Evolutionary conservation across 1,284 basidiomycete genomes (phyloP).

Genomic region (Rhodotorula sp.): DNA sequence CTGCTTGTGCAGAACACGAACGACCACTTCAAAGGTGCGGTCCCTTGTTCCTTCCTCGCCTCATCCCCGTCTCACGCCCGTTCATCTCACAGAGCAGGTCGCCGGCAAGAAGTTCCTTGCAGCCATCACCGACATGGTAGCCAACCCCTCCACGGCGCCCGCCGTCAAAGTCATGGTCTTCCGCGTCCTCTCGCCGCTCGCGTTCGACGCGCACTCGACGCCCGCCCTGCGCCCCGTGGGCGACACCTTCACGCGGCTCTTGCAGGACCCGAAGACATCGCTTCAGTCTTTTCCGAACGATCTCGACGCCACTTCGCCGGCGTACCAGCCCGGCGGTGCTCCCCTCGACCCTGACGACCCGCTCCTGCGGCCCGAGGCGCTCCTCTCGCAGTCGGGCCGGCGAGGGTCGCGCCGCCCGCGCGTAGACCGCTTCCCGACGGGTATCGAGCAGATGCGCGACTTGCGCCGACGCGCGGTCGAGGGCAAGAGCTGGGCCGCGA

Average conservation of each 20-base stretch:
- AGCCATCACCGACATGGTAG: constrained; percentile 29
- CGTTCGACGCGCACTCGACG: constrained; percentile 39
- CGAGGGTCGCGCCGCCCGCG: background rate
- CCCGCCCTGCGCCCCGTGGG: constrained; percentile 34
- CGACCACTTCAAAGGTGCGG: constrained; percentile 39
- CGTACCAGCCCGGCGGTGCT: constrained; percentile 8
- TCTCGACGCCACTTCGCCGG: constrained; percentile 2
- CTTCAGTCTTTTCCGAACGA: constrained; percentile 15
- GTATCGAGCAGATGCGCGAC: constrained; percentile 28
- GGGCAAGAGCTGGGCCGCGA: constrained; percentile 36
- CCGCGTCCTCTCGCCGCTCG: constrained; percentile 37
- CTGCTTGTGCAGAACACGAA: constrained; percentile 41
- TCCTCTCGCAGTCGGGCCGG: background rate
- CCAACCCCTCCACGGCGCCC: constrained; percentile 32
- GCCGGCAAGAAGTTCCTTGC: constrained; percentile 42
- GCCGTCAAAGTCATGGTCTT: constrained; percentile 39
- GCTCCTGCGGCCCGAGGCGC: constrained; percentile 17
- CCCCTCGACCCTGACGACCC: constrained; percentile 22
- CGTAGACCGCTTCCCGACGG: constrained; percentile 8
- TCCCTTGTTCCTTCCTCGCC: background rate
- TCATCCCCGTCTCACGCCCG: background rate
- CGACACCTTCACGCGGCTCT: constrained; percentile 32
- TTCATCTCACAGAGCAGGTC: constrained; percentile 42
- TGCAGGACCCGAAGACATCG: constrained; percentile 25
- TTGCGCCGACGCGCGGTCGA: constrained; percentile 28